A percentile compares a stretch with the other conserved stretches of the same genome.
Conservation (phyloP, 73 alveolate genomes). For the Stentor coeruleus region DNA sequence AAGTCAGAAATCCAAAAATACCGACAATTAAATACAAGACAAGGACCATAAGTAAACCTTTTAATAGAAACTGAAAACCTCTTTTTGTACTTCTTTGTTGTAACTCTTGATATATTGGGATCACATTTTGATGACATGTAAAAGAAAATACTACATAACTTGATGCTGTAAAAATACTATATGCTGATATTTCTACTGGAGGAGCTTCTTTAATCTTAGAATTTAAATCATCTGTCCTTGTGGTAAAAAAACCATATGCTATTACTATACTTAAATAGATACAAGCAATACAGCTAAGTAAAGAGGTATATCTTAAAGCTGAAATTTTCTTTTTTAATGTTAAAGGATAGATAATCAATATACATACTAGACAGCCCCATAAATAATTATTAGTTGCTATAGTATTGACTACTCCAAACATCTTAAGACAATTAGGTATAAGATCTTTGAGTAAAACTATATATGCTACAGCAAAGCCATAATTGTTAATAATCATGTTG, state of each 20-base stretch:
- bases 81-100: too few relatives aligned
- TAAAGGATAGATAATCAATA: background rate
- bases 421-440: background rate
- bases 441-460: background rate
- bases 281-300: background rate
- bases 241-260: background rate
- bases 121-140: too few relatives aligned
- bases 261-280: background rate
- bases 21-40: too few relatives aligned
- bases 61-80: too few relatives aligned
- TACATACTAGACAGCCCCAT: background rate
- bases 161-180: too few relatives aligned
- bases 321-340: background rate
- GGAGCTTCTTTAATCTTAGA: too few relatives aligned
- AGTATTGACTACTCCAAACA: background rate
- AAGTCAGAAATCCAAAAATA: too few relatives aligned
- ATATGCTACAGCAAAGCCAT: background rate
- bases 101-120: too few relatives aligned
- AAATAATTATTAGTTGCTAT: background rate
- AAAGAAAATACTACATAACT: too few relatives aligned
- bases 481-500: background rate
- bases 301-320: conserved; percentile 3
- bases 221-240: too few relatives aligned
- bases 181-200: too few relatives aligned
- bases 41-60: too few relatives aligned